Conservation (phyloP, 176 grass and related monocot genomes). For the Rhynchospora tenuis region DNA sequence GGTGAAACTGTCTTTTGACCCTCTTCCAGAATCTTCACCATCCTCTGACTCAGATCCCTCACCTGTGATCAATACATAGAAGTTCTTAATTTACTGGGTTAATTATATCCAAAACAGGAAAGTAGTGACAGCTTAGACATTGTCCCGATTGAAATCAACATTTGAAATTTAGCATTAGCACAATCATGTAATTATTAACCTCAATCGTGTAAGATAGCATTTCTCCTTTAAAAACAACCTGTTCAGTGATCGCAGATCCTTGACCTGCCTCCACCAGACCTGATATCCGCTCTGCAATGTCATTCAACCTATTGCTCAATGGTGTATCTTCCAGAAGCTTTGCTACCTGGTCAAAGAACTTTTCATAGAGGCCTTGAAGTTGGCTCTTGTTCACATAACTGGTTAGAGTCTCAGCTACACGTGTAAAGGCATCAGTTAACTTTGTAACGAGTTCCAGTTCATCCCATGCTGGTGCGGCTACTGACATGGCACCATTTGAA, state of each 20-base stretch:
- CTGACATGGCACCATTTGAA: constrained; percentile 10
- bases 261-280: constrained; percentile 61
- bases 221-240: constrained; percentile 34
- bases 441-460: constrained; percentile 70
- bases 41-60: constrained; percentile 62
- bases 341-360: constrained; percentile 67
- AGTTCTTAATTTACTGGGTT: neutral
- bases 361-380: constrained; percentile 50
- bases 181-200: neutral
- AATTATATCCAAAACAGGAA: neutral
- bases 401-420: constrained; percentile 62
- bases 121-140: neutral
- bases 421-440: constrained; percentile 57
- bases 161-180: neutral
- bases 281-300: constrained; percentile 59
- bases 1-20: constrained; percentile 70
- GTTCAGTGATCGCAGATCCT: constrained; percentile 63
- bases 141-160: neutral
- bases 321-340: constrained; percentile 66
- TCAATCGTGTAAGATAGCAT: neutral
- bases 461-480: constrained; percentile 30
- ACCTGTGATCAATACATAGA: neutral
- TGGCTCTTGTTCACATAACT: constrained; percentile 69
- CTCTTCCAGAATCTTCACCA: constrained; percentile 80
- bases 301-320: constrained; percentile 48